Conservation (phyloP, 1,284 basidiomycete genomes). For the Pseudomicrostroma phylloplanum region DNA sequence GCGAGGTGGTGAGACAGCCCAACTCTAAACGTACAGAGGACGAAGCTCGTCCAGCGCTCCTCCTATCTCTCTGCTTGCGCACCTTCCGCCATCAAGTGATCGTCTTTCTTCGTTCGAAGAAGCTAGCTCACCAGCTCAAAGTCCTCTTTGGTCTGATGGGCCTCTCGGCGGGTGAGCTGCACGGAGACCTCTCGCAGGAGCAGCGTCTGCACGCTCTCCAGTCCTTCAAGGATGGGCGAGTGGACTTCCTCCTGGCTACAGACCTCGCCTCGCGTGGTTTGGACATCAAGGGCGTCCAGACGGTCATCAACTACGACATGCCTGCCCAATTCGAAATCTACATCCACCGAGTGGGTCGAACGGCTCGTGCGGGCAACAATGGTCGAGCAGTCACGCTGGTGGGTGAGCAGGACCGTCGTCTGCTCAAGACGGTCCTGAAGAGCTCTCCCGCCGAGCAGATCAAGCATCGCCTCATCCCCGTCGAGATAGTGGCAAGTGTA, state of each 20-base stretch:
- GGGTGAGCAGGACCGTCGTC: slow-evolving; percentile 89
- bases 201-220: slow-evolving; percentile 79
- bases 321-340: slow-evolving; percentile 87
- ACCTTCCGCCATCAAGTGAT: slow-evolving; percentile 79
- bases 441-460: slow-evolving; percentile 76
- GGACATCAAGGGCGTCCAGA: slow-evolving; percentile 96
- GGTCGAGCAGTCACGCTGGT: slow-evolving; percentile 88
- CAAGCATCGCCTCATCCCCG: slow-evolving; percentile 78
- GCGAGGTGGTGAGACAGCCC: not conserved
- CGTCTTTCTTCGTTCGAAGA: slow-evolving; percentile 91
- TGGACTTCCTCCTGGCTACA: slow-evolving; percentile 87
- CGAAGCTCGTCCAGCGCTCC: slow-evolving; percentile 64
- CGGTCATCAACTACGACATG: slow-evolving; percentile 95
- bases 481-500: slow-evolving; percentile 71
- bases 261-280: slow-evolving; percentile 90
- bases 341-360: slow-evolving; percentile 91
- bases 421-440: slow-evolving; percentile 93
- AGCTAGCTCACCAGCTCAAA: slow-evolving; percentile 90
- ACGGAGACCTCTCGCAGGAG: slow-evolving; percentile 91
- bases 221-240: slow-evolving; percentile 74
- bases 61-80: slow-evolving; percentile 76
- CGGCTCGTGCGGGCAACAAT: slow-evolving; percentile 84
- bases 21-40: slow-evolving; percentile 58
- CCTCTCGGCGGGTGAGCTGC: slow-evolving; percentile 81
- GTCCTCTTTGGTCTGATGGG: slow-evolving; percentile 83